Conservation (phyloP, 2,329 filamentous ascomycete genomes). For the Neofusicoccum sp. region DNA sequence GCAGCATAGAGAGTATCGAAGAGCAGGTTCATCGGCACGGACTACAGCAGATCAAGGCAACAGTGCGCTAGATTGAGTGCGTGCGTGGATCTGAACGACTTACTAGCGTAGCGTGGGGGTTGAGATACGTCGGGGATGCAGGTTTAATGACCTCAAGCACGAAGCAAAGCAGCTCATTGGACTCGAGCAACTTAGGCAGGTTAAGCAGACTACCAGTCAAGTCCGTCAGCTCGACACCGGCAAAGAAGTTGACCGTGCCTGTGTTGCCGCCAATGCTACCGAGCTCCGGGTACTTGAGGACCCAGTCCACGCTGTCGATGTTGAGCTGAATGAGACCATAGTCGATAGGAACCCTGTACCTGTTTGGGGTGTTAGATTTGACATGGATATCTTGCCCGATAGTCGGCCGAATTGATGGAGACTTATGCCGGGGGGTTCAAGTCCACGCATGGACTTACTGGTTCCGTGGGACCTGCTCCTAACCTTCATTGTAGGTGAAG, state of each 20-base stretch:
- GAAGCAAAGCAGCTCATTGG: conserved; percentile 39
- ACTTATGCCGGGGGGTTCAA: not conserved
- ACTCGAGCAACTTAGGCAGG: conserved; percentile 34
- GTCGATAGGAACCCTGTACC: conserved; percentile 47
- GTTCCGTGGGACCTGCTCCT: not conserved
- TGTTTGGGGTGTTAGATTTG: conserved; percentile 37
- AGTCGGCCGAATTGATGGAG: not conserved
- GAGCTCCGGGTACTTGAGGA: conserved; percentile 42
- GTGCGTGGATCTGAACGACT: conserved; percentile 15
- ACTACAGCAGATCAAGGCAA: not conserved
- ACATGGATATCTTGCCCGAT: not conserved
- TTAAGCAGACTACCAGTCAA: conserved; percentile 45
- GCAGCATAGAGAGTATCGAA: conserved; percentile 24
- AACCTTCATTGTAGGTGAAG: not conserved
- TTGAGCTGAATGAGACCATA: conserved; percentile 47
- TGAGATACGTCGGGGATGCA: conserved; percentile 29
- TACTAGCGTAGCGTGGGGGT: conserved; percentile 23
- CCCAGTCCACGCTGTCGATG: conserved; percentile 40
- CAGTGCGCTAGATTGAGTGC: not conserved
- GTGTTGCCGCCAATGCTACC: conserved; percentile 51
- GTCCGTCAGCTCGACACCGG: conserved; percentile 44
- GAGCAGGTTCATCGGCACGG: conserved; percentile 23
- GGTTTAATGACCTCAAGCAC: conserved; percentile 33
- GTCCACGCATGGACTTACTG: not conserved
- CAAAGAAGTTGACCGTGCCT: conserved; percentile 51